Conservation (phyloP, 2,329 filamentous ascomycete genomes). For the Talaromyces albobiverticillius region DNA sequence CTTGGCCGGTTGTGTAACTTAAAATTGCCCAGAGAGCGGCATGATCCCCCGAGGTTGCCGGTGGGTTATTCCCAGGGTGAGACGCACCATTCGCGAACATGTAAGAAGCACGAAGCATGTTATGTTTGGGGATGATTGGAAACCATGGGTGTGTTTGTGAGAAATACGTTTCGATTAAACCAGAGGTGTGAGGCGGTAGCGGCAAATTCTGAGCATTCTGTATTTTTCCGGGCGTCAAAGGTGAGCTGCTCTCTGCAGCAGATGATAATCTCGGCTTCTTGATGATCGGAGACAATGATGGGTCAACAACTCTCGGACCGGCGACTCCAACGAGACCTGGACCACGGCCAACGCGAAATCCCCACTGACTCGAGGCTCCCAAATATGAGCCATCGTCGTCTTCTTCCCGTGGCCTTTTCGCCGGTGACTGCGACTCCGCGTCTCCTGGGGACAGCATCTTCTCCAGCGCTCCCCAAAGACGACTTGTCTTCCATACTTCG, state of each 20-base stretch:
- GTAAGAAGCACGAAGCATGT: slow-evolving; percentile 56
- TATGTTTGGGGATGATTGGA: slow-evolving; percentile 58
- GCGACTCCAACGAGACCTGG: slow-evolving; percentile 24
- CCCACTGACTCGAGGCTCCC: slow-evolving; percentile 25
- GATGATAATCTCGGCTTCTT: slow-evolving; percentile 29
- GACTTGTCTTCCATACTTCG: slow-evolving; percentile 44
- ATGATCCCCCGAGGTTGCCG: slow-evolving; percentile 39
- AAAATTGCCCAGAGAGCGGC: slow-evolving; percentile 44
- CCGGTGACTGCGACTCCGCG: slow-evolving; percentile 17
- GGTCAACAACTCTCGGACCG: slow-evolving; percentile 30
- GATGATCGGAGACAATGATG: slow-evolving; percentile 20
- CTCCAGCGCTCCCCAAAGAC: slow-evolving; percentile 38
- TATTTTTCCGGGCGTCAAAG: neutral
- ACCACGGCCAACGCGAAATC: slow-evolving; percentile 29
- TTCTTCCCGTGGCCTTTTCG: slow-evolving; percentile 35
- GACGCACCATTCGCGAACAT: slow-evolving; percentile 48
- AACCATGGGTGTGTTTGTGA: slow-evolving; percentile 59
- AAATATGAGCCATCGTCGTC: slow-evolving; percentile 21
- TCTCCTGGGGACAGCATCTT: slow-evolving; percentile 38
- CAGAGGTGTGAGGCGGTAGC: slow-evolving; percentile 51
- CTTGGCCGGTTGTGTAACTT: slow-evolving; percentile 40
- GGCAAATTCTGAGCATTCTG: slow-evolving; percentile 21
- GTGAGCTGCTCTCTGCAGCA: slow-evolving; percentile 8
- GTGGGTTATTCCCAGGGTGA: slow-evolving; percentile 24
- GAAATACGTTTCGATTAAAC: slow-evolving; percentile 57